phyloP scores from a whole-genome alignment of 352 stramenopile genomes.

The Stramenopiles sp. region DNA sequence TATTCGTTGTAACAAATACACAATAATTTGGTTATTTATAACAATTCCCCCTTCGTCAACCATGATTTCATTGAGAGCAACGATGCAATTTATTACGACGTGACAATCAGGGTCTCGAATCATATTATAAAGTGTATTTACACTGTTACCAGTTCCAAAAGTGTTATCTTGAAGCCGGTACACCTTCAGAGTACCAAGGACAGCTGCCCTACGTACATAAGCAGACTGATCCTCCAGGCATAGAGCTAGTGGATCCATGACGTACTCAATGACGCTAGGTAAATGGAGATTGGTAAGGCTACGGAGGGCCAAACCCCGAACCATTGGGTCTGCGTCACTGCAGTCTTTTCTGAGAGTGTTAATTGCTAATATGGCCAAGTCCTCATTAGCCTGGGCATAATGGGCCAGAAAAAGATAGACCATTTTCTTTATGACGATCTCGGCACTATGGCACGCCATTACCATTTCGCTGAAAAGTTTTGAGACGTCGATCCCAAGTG shows the following conservation, averaged over 20 bases:
- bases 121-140: conserved; percentile 96
- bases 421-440: conserved; percentile 99
- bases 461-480: conserved; percentile 98
- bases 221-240: conserved; percentile 80
- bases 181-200: conserved; percentile 97
- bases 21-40: conserved; percentile 80
- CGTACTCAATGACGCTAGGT: conserved; percentile 95
- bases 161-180: conserved; percentile 66
- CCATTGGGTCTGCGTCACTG: conserved; percentile 92
- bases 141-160: conserved; percentile 75
- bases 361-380: conserved; percentile 97
- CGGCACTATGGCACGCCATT: conserved; percentile 80
- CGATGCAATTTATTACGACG: conserved; percentile 88
- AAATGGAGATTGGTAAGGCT: conserved; percentile 86
- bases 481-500: conserved; percentile 95
- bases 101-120: conserved; percentile 86
- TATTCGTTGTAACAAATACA: conserved; percentile 90
- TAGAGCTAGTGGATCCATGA: conserved; percentile 78
- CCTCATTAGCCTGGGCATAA: conserved; percentile 92
- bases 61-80: conserved; percentile 96
- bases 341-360: conserved; percentile 99
- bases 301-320: conserved; percentile 84
- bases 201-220: conserved; percentile 95
- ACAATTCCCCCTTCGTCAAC: conserved; percentile 76
- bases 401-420: conserved; percentile 98